Percentiles rank a stretch among this genome's conserved stretches.
phyloP scores from a whole-genome alignment of 345 rosid species.

The Chamaenerion angustifolium region DNA sequence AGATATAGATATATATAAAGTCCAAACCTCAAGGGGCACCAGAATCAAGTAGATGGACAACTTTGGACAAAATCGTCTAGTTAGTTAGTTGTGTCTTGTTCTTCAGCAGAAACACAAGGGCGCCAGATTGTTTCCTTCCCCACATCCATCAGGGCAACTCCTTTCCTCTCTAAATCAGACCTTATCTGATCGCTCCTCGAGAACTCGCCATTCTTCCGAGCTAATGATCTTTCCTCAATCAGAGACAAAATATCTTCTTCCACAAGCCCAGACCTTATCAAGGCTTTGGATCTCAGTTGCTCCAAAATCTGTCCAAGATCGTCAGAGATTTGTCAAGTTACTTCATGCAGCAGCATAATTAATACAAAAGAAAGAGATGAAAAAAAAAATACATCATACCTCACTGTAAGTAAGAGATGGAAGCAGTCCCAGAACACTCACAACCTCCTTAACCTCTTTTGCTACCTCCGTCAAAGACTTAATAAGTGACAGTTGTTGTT shows the following conservation, averaged over 20 bases:
- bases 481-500: constrained; percentile 34
- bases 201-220: constrained; percentile 60
- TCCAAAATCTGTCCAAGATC: constrained; percentile 25
- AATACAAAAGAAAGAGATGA: no score
- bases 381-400: constrained; percentile 12
- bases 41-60: no score
- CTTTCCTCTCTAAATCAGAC: constrained; percentile 40
- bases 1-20: no score
- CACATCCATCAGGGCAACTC: constrained; percentile 76
- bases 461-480: constrained; percentile 47
- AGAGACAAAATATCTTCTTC: constrained; percentile 35
- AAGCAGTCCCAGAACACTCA: constrained; percentile 51
- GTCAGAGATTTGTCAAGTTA: no score
- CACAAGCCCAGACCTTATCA: constrained; percentile 41
- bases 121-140: constrained; percentile 74
- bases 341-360: no score
- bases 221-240: constrained; percentile 49
- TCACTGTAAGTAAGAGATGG: constrained; percentile 38
- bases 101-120: constrained; percentile 42
- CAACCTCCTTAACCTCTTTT: constrained; percentile 42
- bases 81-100: no score
- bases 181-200: constrained; percentile 57
- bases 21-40: no score
- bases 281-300: constrained; percentile 53
- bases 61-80: no score